These are phyloP conservation scores for Arthrobotrys entomopaga DNA, from an alignment of 2,329 filamentous ascomycete species.

Conservation along the genomic window DNA sequence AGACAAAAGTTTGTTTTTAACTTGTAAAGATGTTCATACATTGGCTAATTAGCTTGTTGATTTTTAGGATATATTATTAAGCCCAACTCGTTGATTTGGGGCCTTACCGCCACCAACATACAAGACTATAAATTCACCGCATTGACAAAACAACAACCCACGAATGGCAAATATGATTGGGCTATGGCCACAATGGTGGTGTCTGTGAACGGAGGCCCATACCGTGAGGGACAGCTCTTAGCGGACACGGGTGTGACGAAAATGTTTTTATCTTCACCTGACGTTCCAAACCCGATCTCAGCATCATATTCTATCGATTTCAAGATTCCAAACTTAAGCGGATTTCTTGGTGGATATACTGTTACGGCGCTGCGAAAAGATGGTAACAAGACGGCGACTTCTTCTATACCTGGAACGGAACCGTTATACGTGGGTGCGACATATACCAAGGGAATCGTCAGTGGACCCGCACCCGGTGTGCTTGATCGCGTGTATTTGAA, in stretches of 20 bases:
- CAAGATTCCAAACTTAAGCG: slow-evolving; percentile 22
- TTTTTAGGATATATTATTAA: slow-evolving; percentile 36
- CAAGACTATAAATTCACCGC: slow-evolving; percentile 20
- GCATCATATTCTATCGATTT: slow-evolving; percentile 26
- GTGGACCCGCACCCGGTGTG: slow-evolving; percentile 29
- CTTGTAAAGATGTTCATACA: neutral
- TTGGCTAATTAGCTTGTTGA: neutral
- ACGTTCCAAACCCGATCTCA: slow-evolving; percentile 22
- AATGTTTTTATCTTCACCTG: slow-evolving; percentile 47
- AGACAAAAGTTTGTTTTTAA: neutral
- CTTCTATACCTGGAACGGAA: slow-evolving; percentile 21
- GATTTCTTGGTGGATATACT: slow-evolving; percentile 23
- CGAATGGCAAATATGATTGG: slow-evolving; percentile 33
- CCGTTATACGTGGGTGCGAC: slow-evolving; percentile 35
- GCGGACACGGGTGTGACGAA: slow-evolving; percentile 38
- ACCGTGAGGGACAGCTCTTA: slow-evolving; percentile 23
- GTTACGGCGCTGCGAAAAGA: slow-evolving; percentile 13
- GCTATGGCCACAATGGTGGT: slow-evolving; percentile 28
- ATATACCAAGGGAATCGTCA: slow-evolving; percentile 33
- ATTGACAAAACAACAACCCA: slow-evolving; percentile 43
- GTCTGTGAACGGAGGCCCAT: slow-evolving; percentile 19
- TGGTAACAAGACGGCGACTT: slow-evolving; percentile 9
- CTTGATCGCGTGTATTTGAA: slow-evolving; percentile 47
- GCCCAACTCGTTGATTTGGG: slow-evolving; percentile 14
- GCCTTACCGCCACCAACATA: slow-evolving; percentile 32